Evolutionary conservation across 1,139 yeast genomes (phyloP), one percentile per base, ranked within the genome.

Genomic region (Yamadazyma atlantica): DNA sequence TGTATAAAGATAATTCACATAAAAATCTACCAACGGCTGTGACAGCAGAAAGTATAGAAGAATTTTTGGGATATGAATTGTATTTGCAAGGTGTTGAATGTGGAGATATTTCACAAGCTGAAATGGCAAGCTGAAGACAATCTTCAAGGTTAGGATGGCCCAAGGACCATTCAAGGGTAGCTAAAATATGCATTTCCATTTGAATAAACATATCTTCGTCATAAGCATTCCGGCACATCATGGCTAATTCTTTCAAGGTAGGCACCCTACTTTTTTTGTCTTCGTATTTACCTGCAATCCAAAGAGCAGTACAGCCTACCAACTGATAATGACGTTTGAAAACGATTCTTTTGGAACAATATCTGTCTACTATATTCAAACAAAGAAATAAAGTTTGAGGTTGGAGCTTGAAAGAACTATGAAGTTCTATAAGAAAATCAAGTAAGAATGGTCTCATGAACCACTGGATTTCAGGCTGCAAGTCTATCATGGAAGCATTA

Each of bases 271-370:
- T 75, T 63, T 90, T 90, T 56, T 85, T 85, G 60, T 89, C 97
- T 55, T 87, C 89, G 60, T 85, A 87, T 62, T 92, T 92, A 38
- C 95, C 88, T 6, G 97, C 96, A 33, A 92, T 80, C 97, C 97
- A 90, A 39, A 92, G 71, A 4, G 96, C 87, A 2, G 96, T 85
- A 54, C 96, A 85, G 2, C 96, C 96, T 11, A 92, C 92, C 45
- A 92, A 69, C 59, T 90, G 97, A 59, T 88, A 89, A 59, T 92
- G 97, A 49, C 89, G 80, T 55, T 85, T 86, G 63, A 84, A 86
- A n/a, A 90, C 95, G 14, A 90, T 84, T 48, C 98, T 75, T 53
- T 82, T 85, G 27, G 97, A 85, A 58, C 96, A 84, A 66, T 92
- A 92, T 45, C 96, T 78, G 62, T 92, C 98, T 33, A 88, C 81